Percentiles rank a stretch among this genome's conserved stretches.
Conservation (phyloP, 768 basidiomycete species). For the Russula ochroleuca region DNA sequence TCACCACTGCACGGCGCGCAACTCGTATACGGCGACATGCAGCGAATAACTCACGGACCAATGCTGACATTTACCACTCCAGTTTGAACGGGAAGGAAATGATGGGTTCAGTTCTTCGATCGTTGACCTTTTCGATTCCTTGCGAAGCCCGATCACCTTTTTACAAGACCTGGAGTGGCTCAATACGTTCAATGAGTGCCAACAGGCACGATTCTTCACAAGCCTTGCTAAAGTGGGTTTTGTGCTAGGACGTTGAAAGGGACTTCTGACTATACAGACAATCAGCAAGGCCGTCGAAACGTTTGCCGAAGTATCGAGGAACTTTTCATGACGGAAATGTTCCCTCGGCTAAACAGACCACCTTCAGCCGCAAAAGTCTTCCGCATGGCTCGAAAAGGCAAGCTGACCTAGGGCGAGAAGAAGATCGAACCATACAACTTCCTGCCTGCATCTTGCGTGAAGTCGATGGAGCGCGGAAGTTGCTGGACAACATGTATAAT, state of each 20-base stretch:
- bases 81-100: slow-evolving; percentile 75
- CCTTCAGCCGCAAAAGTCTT: slow-evolving; percentile 78
- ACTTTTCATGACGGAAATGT: slow-evolving; percentile 94
- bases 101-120: slow-evolving; percentile 96
- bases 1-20: no score
- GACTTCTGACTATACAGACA: slow-evolving; percentile 47
- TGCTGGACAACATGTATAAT: slow-evolving; percentile 92
- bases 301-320: slow-evolving; percentile 81
- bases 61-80: slow-evolving; percentile 4
- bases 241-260: background rate
- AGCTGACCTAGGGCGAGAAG: slow-evolving; percentile 78
- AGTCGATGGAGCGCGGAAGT: slow-evolving; percentile 86
- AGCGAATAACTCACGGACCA: background rate
- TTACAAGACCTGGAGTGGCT: slow-evolving; percentile 89
- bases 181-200: slow-evolving; percentile 82
- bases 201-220: slow-evolving; percentile 87
- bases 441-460: slow-evolving; percentile 89
- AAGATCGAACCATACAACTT: slow-evolving; percentile 96
- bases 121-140: slow-evolving; percentile 90
- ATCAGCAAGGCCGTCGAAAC: slow-evolving; percentile 89
- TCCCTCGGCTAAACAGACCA: slow-evolving; percentile 75
- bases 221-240: slow-evolving; percentile 71
- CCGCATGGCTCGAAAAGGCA: slow-evolving; percentile 85
- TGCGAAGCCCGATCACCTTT: slow-evolving; percentile 86
- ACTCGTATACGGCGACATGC: no score